phyloP scores from a whole-genome alignment of 495 filamentous ascomycete species.

The Hypoxylon trugodes region DNA sequence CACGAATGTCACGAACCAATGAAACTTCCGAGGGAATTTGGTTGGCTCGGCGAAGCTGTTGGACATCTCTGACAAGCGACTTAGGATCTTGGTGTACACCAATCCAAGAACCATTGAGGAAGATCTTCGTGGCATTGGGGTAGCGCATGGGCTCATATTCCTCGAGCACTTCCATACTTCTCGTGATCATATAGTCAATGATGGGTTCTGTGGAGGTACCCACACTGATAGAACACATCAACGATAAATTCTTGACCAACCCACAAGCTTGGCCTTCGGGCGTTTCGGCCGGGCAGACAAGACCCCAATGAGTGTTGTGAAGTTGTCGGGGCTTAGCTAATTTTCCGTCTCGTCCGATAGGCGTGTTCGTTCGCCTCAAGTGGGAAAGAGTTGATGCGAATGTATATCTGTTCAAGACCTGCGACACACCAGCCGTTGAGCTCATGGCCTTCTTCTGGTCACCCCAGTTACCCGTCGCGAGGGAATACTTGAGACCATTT shows the following conservation, averaged over 20 bases:
- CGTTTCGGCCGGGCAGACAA: conserved; percentile 97
- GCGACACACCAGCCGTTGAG: conserved; percentile 94
- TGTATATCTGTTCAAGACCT: conserved; percentile 97
- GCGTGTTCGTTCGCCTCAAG: conserved; percentile 95
- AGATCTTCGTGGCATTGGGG: conserved; percentile 95
- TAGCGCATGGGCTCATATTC: conserved; percentile 91
- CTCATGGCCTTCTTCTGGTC: conserved; percentile 97
- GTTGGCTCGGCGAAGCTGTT: conserved; percentile 76
- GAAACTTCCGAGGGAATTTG: conserved; percentile 89
- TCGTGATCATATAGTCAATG: conserved; percentile 90
- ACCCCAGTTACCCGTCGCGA: conserved; percentile 99
- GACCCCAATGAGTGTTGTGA: conserved; percentile 98
- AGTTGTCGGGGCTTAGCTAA: conserved; percentile 97
- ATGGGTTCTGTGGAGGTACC: conserved; percentile 90
- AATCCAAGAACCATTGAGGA: conserved; percentile 98
- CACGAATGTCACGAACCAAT: conserved; percentile 91
- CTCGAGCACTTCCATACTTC: conserved; percentile 95
- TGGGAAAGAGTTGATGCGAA: conserved; percentile 96
- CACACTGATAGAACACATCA: conserved; percentile 98
- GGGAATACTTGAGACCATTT: conserved; percentile 92
- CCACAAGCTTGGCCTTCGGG: conserved; percentile 99
- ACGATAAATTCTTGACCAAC: conserved; percentile 94
- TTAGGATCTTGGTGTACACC: conserved; percentile 86
- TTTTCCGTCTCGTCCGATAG: conserved; percentile 97
- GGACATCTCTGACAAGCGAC: conserved; percentile 78